Percentiles rank a stretch among this genome's conserved stretches.
Conservation (phyloP, 768 basidiomycete genomes). For the Mycena olivaceomarginata region DNA sequence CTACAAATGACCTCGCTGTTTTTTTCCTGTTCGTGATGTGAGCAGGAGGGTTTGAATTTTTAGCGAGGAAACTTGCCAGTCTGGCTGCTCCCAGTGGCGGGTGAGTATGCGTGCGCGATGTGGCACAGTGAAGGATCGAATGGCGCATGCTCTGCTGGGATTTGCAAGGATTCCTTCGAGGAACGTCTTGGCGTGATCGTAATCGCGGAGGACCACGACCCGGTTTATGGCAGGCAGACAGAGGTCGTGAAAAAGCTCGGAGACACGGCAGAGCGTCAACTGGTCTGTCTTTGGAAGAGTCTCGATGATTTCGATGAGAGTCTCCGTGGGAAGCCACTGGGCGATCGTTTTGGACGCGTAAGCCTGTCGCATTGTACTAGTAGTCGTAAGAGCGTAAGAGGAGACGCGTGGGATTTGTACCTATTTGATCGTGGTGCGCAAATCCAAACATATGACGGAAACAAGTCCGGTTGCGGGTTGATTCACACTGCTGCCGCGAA, state of each 20-base stretch:
- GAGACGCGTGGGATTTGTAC: no score
- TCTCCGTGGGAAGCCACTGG: slow-evolving; percentile 21
- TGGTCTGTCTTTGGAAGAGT: slow-evolving; percentile 9
- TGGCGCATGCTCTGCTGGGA: slow-evolving; percentile 15
- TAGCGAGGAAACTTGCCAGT: slow-evolving; percentile 7
- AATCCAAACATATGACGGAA: no score
- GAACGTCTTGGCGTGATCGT: slow-evolving; percentile 5
- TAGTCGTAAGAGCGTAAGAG: no score
- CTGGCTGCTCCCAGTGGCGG: background rate
- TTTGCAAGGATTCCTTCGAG: slow-evolving; percentile 7
- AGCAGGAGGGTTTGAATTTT: background rate
- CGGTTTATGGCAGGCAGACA: slow-evolving; percentile 13
- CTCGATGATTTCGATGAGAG: slow-evolving; percentile 8
- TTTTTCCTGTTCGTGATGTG: background rate
- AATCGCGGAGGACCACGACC: slow-evolving; percentile 18
- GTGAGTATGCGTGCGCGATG: background rate
- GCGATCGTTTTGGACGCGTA: background rate
- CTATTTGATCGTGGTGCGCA: no score
- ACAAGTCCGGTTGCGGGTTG: no score
- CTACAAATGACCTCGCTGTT: slow-evolving; percentile 1
- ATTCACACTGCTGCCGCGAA: no score
- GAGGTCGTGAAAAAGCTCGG: background rate
- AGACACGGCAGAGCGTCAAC: slow-evolving; percentile 16
- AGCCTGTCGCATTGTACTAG: no score
- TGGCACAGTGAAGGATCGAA: slow-evolving; percentile 24